Conservation (phyloP, 2,329 filamentous ascomycete genomes). For the Immersiporthe knoxdaviesiana region DNA sequence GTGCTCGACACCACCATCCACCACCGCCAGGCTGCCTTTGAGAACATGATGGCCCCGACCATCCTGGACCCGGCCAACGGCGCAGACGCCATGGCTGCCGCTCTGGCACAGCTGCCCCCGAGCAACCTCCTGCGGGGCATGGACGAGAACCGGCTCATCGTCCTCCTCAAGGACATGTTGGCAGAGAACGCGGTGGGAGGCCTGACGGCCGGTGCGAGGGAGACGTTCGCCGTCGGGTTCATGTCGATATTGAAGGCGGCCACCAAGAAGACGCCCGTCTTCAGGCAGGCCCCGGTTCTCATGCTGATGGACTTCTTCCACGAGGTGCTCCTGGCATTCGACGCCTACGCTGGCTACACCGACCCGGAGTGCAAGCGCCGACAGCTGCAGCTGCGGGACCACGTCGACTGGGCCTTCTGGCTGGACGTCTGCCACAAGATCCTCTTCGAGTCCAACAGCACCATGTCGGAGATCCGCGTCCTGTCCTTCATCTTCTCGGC, state of each 20-base stretch:
- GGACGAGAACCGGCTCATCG: constrained; percentile 85
- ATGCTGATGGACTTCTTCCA: constrained; percentile 91
- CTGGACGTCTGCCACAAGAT: constrained; percentile 78
- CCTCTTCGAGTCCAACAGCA: constrained; percentile 76
- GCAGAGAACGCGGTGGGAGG: constrained; percentile 47
- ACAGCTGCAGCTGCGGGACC: constrained; percentile 36
- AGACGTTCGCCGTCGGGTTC: constrained; percentile 78
- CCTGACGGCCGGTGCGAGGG: constrained; percentile 50
- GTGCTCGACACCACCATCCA: constrained; percentile 84
- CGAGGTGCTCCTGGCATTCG: constrained; percentile 71
- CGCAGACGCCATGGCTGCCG: constrained; percentile 68
- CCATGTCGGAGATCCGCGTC: constrained; percentile 84
- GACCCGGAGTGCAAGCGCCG: constrained; percentile 13
- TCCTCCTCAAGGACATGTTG: constrained; percentile 80
- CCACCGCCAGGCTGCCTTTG: constrained; percentile 68
- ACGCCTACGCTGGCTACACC: constrained; percentile 48
- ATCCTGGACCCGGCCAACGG: constrained; percentile 51
- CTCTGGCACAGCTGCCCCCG: constrained; percentile 63
- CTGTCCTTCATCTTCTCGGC: constrained; percentile 79
- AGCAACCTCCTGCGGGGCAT: constrained; percentile 76
- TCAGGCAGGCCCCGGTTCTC: constrained; percentile 82
- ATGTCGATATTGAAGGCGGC: constrained; percentile 73
- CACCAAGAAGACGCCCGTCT: constrained; percentile 75
- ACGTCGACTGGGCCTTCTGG: constrained; percentile 85
- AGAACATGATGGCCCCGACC: constrained; percentile 47